Evolutionary conservation across 495 filamentous ascomycete species (phyloP), one percentile per base, ranked within the genome.

Genomic region (Neurospora hispaniola): DNA sequence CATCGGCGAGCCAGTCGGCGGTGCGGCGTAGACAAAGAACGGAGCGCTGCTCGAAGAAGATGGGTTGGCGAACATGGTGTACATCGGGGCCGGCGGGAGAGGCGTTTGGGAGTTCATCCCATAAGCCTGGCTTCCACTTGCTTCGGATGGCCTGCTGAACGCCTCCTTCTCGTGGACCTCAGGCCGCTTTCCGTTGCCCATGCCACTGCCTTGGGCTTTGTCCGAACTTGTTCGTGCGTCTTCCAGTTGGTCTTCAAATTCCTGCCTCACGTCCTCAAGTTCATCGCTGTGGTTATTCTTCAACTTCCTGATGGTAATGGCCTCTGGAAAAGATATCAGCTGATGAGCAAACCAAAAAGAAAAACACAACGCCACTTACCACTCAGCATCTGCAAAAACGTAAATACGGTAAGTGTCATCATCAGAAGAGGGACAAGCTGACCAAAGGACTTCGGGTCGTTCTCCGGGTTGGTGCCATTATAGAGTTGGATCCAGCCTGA

Each of bases 371-470:
- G 23, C 54, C 54, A 70, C 78, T 70, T 72, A 81, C 80, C 80
- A 38, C 77, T 80, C 70, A 81, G 41, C 20, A 77, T 75, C 66
- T 81, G 80, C 70, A 76, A 46, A 41, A 81, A 78, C 62, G 74
- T 76, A 42, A 81, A 81, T 11, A 81, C 40, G 70, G 78, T 81
- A 72, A 81, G 68, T 27, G 72, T 71, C 12, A 76, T 78, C 35
- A 79, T 72, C 3, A 81, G 68, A 40, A 81, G 76, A 31, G 80
- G 80, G 23, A 82, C 79, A 38, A 82, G 77, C 72, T 82, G 80
- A 16, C 80, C 79, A 14, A 82, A 82, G n/a, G 77, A 77, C 23
- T 75, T 78, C 6, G 78, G 71, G 42, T 82, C 80, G 46, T 80
- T 76, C 70, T 82, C 80, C 27, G 75, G 68, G 68, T 78, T 80